Percentiles rank a stretch among this genome's conserved stretches.
Evolutionary conservation across 2,329 filamentous ascomycete genomes (phyloP).

Genomic region (Talaromyces sp.): DNA sequence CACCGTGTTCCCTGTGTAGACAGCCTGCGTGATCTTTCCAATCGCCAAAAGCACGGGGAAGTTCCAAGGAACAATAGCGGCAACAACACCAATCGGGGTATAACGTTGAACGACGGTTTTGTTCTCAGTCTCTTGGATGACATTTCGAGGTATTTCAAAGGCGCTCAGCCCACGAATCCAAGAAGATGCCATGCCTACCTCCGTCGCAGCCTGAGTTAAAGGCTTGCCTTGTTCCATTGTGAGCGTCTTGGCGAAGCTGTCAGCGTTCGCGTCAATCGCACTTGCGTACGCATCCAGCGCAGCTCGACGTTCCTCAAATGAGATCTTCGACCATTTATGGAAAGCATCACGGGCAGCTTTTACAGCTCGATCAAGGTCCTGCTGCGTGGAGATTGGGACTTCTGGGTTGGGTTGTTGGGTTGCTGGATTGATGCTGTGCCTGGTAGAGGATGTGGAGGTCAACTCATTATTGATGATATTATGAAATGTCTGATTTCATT

Average conservation of each 20-base stretch:
- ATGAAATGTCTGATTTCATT: constrained; percentile 44
- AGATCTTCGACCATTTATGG: constrained; percentile 48
- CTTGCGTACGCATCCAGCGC: constrained; percentile 38
- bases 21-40: constrained; percentile 54
- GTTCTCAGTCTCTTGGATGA: constrained; percentile 53
- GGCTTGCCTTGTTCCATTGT: constrained; percentile 50
- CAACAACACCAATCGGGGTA: constrained; percentile 46
- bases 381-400: constrained; percentile 53
- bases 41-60: constrained; percentile 48
- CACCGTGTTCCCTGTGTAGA: constrained; percentile 58
- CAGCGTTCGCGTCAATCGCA: constrained; percentile 38
- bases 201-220: constrained; percentile 28
- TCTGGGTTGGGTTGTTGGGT: constrained; percentile 53
- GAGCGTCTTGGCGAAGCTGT: constrained; percentile 41
- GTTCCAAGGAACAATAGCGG: constrained; percentile 65
- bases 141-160: constrained; percentile 48
- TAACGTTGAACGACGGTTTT: constrained; percentile 37
- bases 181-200: constrained; percentile 29
- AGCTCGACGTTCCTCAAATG: constrained; percentile 37
- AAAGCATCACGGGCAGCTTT: constrained; percentile 52
- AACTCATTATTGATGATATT: constrained; percentile 58
- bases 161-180: constrained; percentile 27
- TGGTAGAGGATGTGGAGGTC: constrained; percentile 47
- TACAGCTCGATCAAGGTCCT: constrained; percentile 57
- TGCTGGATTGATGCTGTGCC: constrained; percentile 56